Evolutionary conservation across 169 alveolate species (phyloP), one percentile per base, ranked within the genome.

Genomic region (Eimeria brunetti): DNA sequence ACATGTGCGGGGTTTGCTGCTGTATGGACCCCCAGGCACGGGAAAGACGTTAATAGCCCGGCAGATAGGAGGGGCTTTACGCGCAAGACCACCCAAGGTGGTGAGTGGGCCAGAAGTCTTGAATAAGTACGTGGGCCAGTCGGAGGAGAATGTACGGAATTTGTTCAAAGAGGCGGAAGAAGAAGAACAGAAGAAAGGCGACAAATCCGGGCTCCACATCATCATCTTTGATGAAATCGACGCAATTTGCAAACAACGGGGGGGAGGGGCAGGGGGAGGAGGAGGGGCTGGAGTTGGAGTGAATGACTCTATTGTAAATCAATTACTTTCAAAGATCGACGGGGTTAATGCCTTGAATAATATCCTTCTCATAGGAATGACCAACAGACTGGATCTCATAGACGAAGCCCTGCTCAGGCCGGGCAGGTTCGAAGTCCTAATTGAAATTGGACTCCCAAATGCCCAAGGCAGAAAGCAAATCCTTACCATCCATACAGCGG

Each of bases 11-110:
- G 99, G 99, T 18, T 97, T 99, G 97, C 97, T 99, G 83, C 97
- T 99, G 64, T 98, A 98, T 96, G 99, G 99, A 1, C 99, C 99
- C 4, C 99, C 99, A 1, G 99, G 99, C 41, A 99, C 99, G 16
- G 99, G 99, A 36, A 99, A 99, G 97, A 99, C 99, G 0, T 97
- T 99, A 89, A 99, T 99, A n/a, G 99, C 99, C 44, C 97, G 99
- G 94, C 99, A 99, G 95, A 98, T 99, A 60, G 99, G 99, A n/a
- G 98, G 98, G 94, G 99, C 99, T 33, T 97, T 99, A 49, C 98
- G 98, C 85, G 99, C 99, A 36, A 97, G 98, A 38, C 99, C 99
- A 89, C 99, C 99, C 27, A 98, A 97, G 96, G 97, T 97, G 36
- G 98, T 98, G 24, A 98, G 97, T 90, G 99, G 99, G 11, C 99